Evolutionary conservation across 2,329 filamentous ascomycete genomes (phyloP).

Genomic region (Neurospora sp.): DNA sequence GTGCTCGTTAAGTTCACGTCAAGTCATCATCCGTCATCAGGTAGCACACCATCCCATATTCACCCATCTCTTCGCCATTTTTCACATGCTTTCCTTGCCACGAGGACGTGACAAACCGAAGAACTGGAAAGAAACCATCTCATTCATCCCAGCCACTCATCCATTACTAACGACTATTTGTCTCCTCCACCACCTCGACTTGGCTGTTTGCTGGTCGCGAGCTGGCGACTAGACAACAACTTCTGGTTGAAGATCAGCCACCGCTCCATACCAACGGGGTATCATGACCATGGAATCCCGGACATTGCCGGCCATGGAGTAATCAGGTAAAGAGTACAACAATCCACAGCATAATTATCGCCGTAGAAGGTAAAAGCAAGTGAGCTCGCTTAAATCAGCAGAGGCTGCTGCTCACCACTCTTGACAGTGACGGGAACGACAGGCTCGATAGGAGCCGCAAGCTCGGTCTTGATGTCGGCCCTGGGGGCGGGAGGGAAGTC

Average conservation of each 20-base stretch:
- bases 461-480: constrained; percentile 23
- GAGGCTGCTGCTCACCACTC: constrained; percentile 20
- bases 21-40: not conserved
- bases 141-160: not conserved
- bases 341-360: not conserved
- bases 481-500: constrained; percentile 39
- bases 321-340: not conserved
- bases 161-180: not conserved
- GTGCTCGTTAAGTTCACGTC: not conserved
- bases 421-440: constrained; percentile 2
- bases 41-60: not conserved
- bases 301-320: not conserved
- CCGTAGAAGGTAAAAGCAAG: not conserved
- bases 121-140: not conserved
- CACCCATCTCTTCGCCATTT: not conserved
- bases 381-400: not conserved
- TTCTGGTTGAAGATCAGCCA: not conserved
- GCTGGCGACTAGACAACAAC: not conserved
- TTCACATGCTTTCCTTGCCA: not conserved
- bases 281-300: not conserved
- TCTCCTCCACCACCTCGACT: not conserved
- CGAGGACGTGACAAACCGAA: not conserved
- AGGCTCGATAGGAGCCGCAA: not conserved
- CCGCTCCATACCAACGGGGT: not conserved
- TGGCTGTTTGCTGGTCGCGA: not conserved